Base-by-base conservation (phyloP, 225 moss, liverwort and hornwort species). In the Polytrichum commune region DNA sequence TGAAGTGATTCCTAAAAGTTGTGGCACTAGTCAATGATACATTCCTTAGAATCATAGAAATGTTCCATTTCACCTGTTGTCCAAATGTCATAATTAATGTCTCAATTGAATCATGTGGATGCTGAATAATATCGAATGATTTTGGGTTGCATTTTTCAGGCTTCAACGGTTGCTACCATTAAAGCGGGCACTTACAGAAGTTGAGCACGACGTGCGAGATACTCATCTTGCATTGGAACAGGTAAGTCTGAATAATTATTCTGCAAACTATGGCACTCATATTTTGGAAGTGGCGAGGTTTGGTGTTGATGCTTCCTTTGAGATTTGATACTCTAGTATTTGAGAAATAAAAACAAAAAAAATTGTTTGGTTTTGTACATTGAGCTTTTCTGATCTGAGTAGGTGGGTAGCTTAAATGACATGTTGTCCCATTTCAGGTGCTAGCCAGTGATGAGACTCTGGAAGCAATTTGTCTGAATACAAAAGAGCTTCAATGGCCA, bases 131-230 rank as follows among this genome's bases (percentile, higher is more conserved):
- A 35, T 35, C 9, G 46, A 46, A 3, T 46, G 46, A 46, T 13
- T 46, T 16, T 46, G 8, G 62, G 65, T 70, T 76, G 78, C 67
- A 78, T 73, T 27, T 10, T 38, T 55, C 55, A 87, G 95, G 74
- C 84, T 96, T 62, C 93, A 93, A 77, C 90, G 83, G 55, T 86
- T 96, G 76, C 78, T 96, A 64, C 96, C 93, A 19, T 75, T 96
- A 72, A 91, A 82, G 72, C 73, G 91, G 75, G 88, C 91, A 63
- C 85, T 96, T 16, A 96, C 96, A 64, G 90, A 90, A 80, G 82
- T 96, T 26, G 96, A 96, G 82, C 96, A 96, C 74, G 96, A 96
- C 75, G 91, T 96, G 62, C 85, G 85, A 28, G 96, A 96, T 69
- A 88, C 93, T 16, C 96, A 96, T 78, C 82, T 85, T 67, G 91